A percentile compares a stretch with the other conserved stretches of the same genome.
Conservation (phyloP, 2,329 filamentous ascomycete species). For the Acephala macrosclerotiorum region DNA sequence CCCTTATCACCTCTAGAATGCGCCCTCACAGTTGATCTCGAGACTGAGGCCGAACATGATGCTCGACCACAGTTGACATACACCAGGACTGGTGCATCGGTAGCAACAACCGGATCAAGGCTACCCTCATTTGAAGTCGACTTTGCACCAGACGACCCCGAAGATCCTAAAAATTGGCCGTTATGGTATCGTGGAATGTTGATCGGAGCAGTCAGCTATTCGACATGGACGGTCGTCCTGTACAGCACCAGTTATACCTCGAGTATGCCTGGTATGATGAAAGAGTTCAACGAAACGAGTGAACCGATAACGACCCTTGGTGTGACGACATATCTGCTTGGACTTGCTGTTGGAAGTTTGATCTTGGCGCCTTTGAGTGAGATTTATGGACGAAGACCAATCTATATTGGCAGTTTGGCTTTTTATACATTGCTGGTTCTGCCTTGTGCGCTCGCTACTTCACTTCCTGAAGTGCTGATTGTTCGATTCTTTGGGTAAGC, state of each 20-base stretch:
- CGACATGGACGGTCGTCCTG: conserved; percentile 59
- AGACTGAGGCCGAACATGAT: conserved; percentile 49
- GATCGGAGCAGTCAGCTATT: conserved; percentile 47
- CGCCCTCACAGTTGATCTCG: conserved; percentile 47
- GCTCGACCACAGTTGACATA: conserved; percentile 46
- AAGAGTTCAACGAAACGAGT: conserved; percentile 66
- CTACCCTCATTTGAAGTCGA: conserved; percentile 75
- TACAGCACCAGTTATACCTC: conserved; percentile 84
- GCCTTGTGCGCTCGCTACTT: conserved; percentile 74
- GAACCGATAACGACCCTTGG: conserved; percentile 74
- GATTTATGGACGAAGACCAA: conserved; percentile 71
- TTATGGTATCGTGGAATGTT: conserved; percentile 52
- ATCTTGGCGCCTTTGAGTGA: conserved; percentile 78
- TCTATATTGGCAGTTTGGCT: conserved; percentile 72
- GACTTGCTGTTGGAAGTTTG: conserved; percentile 75
- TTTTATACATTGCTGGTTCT: conserved; percentile 74
- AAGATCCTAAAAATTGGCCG: conserved; percentile 75
- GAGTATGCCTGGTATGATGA: conserved; percentile 71
- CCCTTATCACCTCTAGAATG: conserved; percentile 48
- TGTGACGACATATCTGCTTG: conserved; percentile 79
- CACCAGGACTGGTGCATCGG: conserved; percentile 51
- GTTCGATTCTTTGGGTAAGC: conserved; percentile 74
- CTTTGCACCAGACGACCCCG: conserved; percentile 68
- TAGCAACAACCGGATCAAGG: conserved; percentile 52
- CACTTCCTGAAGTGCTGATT: conserved; percentile 72